phyloP scores from a whole-genome alignment of 768 basidiomycete species.

The Strobilomyces confusus region DNA sequence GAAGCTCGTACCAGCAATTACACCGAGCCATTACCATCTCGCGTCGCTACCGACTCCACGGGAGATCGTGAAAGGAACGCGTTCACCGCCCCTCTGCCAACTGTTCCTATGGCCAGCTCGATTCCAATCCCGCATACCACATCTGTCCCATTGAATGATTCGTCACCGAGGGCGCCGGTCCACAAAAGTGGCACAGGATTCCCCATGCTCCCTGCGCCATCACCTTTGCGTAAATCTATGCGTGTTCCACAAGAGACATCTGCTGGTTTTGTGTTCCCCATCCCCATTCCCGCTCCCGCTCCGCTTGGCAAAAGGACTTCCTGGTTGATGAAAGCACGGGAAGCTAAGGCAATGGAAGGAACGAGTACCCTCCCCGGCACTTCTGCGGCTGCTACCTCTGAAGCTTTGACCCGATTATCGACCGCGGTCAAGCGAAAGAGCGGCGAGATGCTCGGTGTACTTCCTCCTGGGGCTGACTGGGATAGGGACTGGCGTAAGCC shows the following conservation, averaged over 20 bases:
- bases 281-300: slow-evolving; percentile 35
- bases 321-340: slow-evolving; percentile 76
- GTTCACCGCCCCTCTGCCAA: slow-evolving; percentile 23
- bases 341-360: slow-evolving; percentile 63
- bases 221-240: slow-evolving; percentile 66
- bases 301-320: slow-evolving; percentile 64
- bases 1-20: slow-evolving; percentile 6
- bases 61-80: slow-evolving; percentile 14
- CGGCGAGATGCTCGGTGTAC: slow-evolving; percentile 38
- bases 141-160: slow-evolving; percentile 36
- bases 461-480: slow-evolving; percentile 10
- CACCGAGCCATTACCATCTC: slow-evolving; percentile 20
- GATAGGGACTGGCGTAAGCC: slow-evolving; percentile 42
- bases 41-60: neutral
- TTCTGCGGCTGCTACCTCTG: neutral
- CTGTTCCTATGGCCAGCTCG: slow-evolving; percentile 9
- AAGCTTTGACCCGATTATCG: slow-evolving; percentile 12
- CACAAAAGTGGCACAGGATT: slow-evolving; percentile 48
- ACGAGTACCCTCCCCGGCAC: slow-evolving; percentile 30
- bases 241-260: slow-evolving; percentile 47
- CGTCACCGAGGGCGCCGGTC: slow-evolving; percentile 21
- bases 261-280: slow-evolving; percentile 29
- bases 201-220: slow-evolving; percentile 64
- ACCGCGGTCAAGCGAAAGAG: slow-evolving; percentile 63
- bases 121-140: slow-evolving; percentile 16